These are phyloP conservation scores for Silybum marianum DNA, from an alignment of 129 eudicot species.

Conservation along the genomic window DNA sequence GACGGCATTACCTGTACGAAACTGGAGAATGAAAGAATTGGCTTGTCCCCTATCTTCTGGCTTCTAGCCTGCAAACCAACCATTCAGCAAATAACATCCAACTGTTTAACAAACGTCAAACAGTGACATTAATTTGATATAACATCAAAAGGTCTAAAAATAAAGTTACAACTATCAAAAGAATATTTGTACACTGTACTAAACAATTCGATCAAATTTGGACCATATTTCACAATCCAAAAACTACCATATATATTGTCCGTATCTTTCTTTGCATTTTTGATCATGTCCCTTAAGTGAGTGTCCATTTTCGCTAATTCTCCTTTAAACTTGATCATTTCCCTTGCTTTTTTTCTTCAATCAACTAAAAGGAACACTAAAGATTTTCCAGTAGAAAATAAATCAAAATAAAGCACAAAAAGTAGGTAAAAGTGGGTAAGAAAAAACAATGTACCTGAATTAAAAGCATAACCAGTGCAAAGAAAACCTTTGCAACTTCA, in stretches of 20 bases:
- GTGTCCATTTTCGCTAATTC: not conserved
- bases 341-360: not conserved
- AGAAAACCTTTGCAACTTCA: constrained; percentile 63
- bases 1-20: not conserved
- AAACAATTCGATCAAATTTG: not conserved
- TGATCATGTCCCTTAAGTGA: not conserved
- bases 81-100: not conserved
- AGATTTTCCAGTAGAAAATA: not conserved
- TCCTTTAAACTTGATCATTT: not conserved
- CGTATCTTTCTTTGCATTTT: not conserved
- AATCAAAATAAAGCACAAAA: no score
- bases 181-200: not conserved
- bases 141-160: not conserved
- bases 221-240: not conserved
- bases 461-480: constrained; percentile 72
- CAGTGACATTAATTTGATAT: not conserved
- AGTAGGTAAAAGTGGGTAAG: not conserved
- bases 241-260: not conserved
- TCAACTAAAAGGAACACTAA: not conserved
- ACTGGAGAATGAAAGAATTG: constrained; percentile 29
- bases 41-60: constrained; percentile 77
- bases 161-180: not conserved
- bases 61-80: constrained; percentile 54
- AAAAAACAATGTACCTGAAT: constrained; percentile 47
- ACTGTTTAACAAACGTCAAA: not conserved